Evolutionary conservation across 75 land plant species (phyloP), one percentile per base, ranked within the genome.

Genomic region (Cunninghamia lanceolata): DNA sequence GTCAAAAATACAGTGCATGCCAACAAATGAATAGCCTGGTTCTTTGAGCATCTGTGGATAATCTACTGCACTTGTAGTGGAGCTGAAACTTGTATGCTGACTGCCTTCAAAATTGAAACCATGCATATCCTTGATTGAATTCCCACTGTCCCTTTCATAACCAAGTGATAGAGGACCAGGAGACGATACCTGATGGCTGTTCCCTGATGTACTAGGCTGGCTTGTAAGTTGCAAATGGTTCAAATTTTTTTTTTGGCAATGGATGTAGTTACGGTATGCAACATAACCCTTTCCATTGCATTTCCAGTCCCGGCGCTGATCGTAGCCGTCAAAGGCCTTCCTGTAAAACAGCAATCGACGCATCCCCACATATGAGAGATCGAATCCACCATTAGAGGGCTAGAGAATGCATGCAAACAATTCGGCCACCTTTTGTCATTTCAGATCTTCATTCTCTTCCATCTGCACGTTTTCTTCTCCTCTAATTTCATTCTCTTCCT

Each of bases 1-100:
- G 85, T 98, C 99, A 87, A 98, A 98, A 45, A 98, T 91, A 90
- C 99, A 98, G 84, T 98, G 95, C 99, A 98, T 98, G 59, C 99
- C 99, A 28, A 96, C 96, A 90, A 98, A 96, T 9, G 99, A 95
- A 91, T 98, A 97, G 28, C 94, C 96, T 82, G 94, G 96, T 82
- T 95, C 96, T 71, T 70, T 86, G 3, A 85, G 83, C 35, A 84
- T 88, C 46, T 79, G 87, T 71, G 76, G 88, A 43, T 45, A 88
- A 46, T 93, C 97, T 85, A 77, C 84, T 82, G 93, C 97, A 93
- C 96, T 93, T 45, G 84, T 68, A 83, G 73, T 92, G 54, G 94
- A 93, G 75, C 92, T 86, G 56, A 91, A 89, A 92, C 96, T 95
- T 38, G 87, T 66, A 76, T 92, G 80, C 40, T 71, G 91, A 81